These are phyloP conservation scores for Lasiodiplodia gonubiensis DNA, from an alignment of 2,329 filamentous ascomycete species.

Conservation along the genomic window DNA sequence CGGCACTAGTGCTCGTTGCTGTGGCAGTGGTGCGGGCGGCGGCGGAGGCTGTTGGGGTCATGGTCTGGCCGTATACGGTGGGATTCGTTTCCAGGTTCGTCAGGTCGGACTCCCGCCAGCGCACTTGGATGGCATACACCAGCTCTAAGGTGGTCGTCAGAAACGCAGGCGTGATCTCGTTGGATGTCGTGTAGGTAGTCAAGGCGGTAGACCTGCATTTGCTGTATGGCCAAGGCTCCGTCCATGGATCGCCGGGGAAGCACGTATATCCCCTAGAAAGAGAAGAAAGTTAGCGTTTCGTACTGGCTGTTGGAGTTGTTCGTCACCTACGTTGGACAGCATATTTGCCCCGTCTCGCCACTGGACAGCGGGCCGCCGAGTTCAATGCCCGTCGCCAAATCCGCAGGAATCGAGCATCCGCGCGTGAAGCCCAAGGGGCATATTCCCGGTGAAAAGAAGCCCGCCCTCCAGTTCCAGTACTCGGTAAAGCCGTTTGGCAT, in stretches of 20 bases:
- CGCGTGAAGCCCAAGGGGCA: conserved; percentile 4
- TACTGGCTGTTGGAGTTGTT: background rate
- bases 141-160: background rate
- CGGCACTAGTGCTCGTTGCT: background rate
- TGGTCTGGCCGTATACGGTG: conserved; percentile 8
- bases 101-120: conserved; percentile 14
- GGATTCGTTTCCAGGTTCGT: conserved; percentile 6
- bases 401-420: background rate
- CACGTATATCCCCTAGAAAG: background rate
- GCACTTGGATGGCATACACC: conserved; percentile 14
- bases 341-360: conserved; percentile 11
- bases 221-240: background rate
- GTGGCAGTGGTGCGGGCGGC: background rate
- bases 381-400: background rate
- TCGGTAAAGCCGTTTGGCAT: background rate
- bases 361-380: conserved; percentile 3
- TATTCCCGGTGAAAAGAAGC: conserved; percentile 13
- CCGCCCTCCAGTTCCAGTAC: background rate
- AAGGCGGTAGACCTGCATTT: background rate
- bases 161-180: background rate
- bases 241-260: background rate
- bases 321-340: conserved; percentile 3
- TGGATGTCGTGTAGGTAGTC: background rate
- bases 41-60: background rate
- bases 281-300: background rate